Base-by-base conservation (phyloP, 2,329 filamentous ascomycete species). In the Alternaria viburni region DNA sequence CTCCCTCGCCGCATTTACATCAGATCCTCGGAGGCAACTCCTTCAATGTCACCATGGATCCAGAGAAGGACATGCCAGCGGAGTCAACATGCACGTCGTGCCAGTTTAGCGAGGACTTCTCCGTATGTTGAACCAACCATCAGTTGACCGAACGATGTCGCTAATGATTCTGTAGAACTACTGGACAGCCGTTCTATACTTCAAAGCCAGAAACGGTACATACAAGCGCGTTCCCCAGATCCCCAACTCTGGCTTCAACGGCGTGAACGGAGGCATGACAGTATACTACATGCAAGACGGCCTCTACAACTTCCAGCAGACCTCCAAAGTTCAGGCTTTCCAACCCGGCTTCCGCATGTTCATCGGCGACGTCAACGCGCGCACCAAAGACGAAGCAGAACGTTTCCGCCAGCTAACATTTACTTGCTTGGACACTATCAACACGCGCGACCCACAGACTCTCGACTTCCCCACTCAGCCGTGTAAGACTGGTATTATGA, bases 381-480 rank as follows among this genome's bases (percentile, higher is more conserved):
- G 66, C 17, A 71, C 68, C 23, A 74, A 72, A 30, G 74, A 71
- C 15, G 64, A 81, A 43, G 77, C 80, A 9, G 71, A 76, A 44
- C 74, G 77, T 25, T 83, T 81, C 68, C 76, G 80, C 15, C 82
- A 83, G 65, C 77, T 84, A 43, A 84, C 81, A 6, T 84, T 81
- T 62, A 83, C 81, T 2, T 83, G 82, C 61, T 71, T 84, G 13
- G 68, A 83, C 44, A 75, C 73, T 17, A 70, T 77, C 49, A 75
- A 75, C 50, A 82, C 80, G 6, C 76, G 81, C 17, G 76, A 74
- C 43, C 80, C 79, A 10, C 82, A 82, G 68, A 81, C 79, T 1
- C 74, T 77, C 61, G 69, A 79, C 57, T 79, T 84, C 65, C 82
- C 83, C 5, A 76, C 73, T 0, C 69, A 74, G 57, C 77, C 76